Evolutionary conservation across 768 basidiomycete species (phyloP), one percentile per base, ranked within the genome.

Genomic region (Suillus americanus): DNA sequence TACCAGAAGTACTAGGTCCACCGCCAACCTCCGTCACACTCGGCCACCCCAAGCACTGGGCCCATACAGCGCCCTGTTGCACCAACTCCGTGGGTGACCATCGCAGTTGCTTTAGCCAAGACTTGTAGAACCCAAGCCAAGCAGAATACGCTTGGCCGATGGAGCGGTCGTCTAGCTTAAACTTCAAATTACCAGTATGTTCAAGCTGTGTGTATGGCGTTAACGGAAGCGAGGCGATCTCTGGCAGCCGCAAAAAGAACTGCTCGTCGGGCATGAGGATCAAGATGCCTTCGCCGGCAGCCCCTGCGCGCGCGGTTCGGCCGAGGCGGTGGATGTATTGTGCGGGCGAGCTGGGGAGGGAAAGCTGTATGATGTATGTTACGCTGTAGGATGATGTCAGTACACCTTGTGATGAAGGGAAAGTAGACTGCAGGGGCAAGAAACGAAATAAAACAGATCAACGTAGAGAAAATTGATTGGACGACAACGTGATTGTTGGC

Each of bases 251-350:
- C 8, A 88, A 73, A 78, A 89, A 89, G 55, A 73, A 76, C 25
- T 73, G 63, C 67, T 90, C 89, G 40, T 75, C 77, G 7, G 80
- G 79, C 45, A 83, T 79, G 59, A 89, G 80, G 46, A 90, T 75
- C 51, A 90, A 68, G 61, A 86, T 78, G 3, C 88, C 87, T 45
- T 79, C 81, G 0, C 91, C 89, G 6, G 82, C 78, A 54, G 85
- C 78, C 6, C 90, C 91, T 0, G 91, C 91, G 51, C 91, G 85
- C 13, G 90, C 91, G 20, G 90, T 92, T 55, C 90, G 85, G 16
- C 91, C 91, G 8, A 92, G 86, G 25, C 91, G 85, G 69, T 92
- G 91, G 62, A 92, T 87, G 75, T 92, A 92, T 72, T 91, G 90
- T 69, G 91, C 91, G 30, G 86, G 81, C 62, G 87, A 83, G 0